Base-by-base conservation (phyloP, 2,329 filamentous ascomycete genomes). In the Cladosporium sp. region DNA sequence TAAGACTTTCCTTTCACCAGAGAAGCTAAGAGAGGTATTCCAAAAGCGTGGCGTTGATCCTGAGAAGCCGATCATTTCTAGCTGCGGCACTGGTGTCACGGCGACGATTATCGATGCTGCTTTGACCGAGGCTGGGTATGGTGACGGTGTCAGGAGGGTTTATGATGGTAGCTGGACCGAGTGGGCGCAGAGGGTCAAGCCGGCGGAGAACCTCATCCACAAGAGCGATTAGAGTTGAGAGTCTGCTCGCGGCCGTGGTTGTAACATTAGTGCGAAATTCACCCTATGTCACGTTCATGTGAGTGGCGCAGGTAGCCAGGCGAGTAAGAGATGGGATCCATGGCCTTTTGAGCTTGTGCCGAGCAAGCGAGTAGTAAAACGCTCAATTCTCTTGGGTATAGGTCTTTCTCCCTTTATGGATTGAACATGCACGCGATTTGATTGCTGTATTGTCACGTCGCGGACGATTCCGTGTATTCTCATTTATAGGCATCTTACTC, bases 131-230 rank as follows among this genome's bases (percentile, higher is more conserved):
- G 90, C 92, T 20, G 87, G 86, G 1, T 92, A 86, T 70, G 89
- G 88, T 1, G 78, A 84, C 3, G 82, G 86, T 61, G 83, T 84
- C 57, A 84, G 90, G 65, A 87, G 83, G 70, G 81, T 99, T 20
- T 99, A 99, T 69, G 94, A 99, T 73, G 94, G 94, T 50, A 96
- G 92, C 74, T 99, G 94, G 94, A 97, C 94, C 1, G 72, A 74
- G 61, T 74, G 71, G 70, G 72, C 72, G n/a, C 71, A 73, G 61
- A 61, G 72, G 55, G 72, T 72, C 28, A 58, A 66, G 56, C 64
- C 66, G 5, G 62, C 61, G n/a, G 71, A 73, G 15, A 69, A 70
- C 20, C 56, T 73, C 58, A 74, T 74, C 40, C 56, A 69, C 40
- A 73, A 72, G 59, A 60, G 56, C 40, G 52, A 62, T 36, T 64